Conservation (phyloP, 805 yeast species). For the Brettanomyces bruxellensis region DNA sequence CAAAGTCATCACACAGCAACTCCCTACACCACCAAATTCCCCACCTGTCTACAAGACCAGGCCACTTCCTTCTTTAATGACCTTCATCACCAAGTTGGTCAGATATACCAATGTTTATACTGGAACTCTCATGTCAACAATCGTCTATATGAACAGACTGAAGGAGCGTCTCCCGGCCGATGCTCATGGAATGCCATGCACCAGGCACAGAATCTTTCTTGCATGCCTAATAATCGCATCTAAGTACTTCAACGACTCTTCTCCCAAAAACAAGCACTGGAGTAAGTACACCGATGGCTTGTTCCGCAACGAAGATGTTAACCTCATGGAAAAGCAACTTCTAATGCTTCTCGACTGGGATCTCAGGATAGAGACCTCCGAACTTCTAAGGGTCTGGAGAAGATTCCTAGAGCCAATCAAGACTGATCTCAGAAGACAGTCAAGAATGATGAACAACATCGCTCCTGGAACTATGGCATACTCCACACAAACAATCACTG, state of each 20-base stretch:
- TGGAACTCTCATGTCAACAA: conserved; percentile 66
- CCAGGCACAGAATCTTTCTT: conserved; percentile 68
- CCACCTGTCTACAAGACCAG: conserved; percentile 26
- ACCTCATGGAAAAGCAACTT: conserved; percentile 74
- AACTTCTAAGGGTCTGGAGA: conserved; percentile 32
- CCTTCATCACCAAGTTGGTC: conserved; percentile 63
- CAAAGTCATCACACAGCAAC: conserved; percentile 25
- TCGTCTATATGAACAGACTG: conserved; percentile 57
- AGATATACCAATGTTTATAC: conserved; percentile 74
- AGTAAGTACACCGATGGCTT: conserved; percentile 69
- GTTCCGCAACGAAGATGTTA: conserved; percentile 58
- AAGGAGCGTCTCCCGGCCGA: conserved; percentile 55
- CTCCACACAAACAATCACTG: conserved; percentile 20
- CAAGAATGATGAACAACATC: conserved; percentile 21
- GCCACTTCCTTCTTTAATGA: conserved; percentile 60
- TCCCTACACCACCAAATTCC: conserved; percentile 24
- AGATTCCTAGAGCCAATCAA: conserved; percentile 46
- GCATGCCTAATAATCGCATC: conserved; percentile 68
- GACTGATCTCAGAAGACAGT: conserved; percentile 23
- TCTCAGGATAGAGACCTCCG: conserved; percentile 37
- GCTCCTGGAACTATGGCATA: conserved; percentile 20
- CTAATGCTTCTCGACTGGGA: conserved; percentile 66
- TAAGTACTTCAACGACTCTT: conserved; percentile 68
- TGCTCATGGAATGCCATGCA: conserved; percentile 71
- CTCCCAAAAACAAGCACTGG: conserved; percentile 77